phyloP scores from a whole-genome alignment of 2,329 filamentous ascomycete species.

The Alternaria hordeiaustralica region DNA sequence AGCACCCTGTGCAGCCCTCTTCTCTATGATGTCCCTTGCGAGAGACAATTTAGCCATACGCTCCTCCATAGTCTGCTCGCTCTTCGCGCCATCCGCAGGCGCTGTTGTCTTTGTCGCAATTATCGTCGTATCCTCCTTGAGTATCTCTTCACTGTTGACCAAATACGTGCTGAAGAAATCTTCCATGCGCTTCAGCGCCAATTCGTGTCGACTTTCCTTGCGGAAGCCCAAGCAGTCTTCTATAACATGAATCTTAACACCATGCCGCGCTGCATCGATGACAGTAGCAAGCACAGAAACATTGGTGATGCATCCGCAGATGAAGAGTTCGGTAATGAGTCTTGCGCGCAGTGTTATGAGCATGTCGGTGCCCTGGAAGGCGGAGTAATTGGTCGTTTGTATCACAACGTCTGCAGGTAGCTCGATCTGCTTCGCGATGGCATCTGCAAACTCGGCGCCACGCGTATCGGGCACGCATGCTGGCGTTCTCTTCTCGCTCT shows the following conservation, averaged over 20 bases:
- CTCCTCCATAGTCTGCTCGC: constrained; percentile 28
- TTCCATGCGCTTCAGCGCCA: constrained; percentile 73
- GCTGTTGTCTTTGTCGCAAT: constrained; percentile 10
- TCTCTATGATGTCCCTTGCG: constrained; percentile 11
- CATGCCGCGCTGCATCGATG: constrained; percentile 86
- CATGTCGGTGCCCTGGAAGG: constrained; percentile 76
- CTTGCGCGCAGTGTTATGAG: constrained; percentile 81
- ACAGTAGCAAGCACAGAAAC: constrained; percentile 90
- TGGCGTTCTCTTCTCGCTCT: constrained; percentile 46
- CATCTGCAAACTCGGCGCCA: constrained; percentile 59
- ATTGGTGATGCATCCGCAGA: constrained; percentile 87
- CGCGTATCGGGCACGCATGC: constrained; percentile 52
- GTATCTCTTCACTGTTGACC: constrained; percentile 65
- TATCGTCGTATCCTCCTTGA: constrained; percentile 45
- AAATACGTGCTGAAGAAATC: constrained; percentile 77
- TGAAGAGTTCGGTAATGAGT: constrained; percentile 86
- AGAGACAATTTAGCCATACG: constrained; percentile 34
- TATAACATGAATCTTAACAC: constrained; percentile 83
- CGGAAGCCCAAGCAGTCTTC: constrained; percentile 89
- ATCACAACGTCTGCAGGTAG: constrained; percentile 59
- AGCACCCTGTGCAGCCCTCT: constrained; percentile 22
- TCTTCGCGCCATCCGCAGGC: constrained; percentile 9
- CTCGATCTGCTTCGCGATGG: constrained; percentile 59
- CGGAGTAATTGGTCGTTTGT: constrained; percentile 84
- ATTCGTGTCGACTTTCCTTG: constrained; percentile 69